Conservation (phyloP, 1,139 yeast species). For the Pichia sp. region DNA sequence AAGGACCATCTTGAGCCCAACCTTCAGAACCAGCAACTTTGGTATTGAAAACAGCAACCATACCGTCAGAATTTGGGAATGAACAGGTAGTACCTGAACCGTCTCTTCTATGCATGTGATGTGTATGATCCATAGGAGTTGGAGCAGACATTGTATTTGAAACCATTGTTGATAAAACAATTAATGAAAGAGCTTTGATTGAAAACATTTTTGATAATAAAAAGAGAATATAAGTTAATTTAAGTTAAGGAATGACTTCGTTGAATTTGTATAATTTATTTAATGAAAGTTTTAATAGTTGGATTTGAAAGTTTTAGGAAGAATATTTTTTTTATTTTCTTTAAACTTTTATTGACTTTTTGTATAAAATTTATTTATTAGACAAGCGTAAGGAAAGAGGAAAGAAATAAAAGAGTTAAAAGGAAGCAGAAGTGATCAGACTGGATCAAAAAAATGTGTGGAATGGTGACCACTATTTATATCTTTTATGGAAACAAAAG, state of each 20-base stretch:
- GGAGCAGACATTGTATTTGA: conserved; percentile 15
- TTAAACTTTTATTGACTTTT: background rate
- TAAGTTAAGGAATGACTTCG: conserved; percentile 20
- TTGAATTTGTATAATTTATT: background rate
- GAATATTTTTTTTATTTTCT: background rate
- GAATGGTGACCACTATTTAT: background rate
- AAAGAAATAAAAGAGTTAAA: background rate
- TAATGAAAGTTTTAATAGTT: background rate
- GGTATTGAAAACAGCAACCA: conserved; percentile 53
- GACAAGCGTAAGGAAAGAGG: background rate
- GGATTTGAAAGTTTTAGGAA: background rate
- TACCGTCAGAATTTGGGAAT: conserved; percentile 60
- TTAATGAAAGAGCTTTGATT: conserved; percentile 12
- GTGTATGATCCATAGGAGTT: conserved; percentile 19
- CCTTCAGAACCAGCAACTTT: conserved; percentile 58
- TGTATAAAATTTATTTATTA: background rate
- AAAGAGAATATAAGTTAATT: background rate
- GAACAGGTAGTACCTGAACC: conserved; percentile 41
- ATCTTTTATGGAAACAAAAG: background rate
- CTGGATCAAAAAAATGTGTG: background rate
- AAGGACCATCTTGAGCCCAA: conserved; percentile 80
- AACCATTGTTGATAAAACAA: conserved; percentile 10
- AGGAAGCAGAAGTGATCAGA: background rate
- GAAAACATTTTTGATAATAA: conserved; percentile 16
- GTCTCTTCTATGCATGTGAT: conserved; percentile 26